Conservation (phyloP, 768 basidiomycete genomes). For the Boletus reticuloceps region DNA sequence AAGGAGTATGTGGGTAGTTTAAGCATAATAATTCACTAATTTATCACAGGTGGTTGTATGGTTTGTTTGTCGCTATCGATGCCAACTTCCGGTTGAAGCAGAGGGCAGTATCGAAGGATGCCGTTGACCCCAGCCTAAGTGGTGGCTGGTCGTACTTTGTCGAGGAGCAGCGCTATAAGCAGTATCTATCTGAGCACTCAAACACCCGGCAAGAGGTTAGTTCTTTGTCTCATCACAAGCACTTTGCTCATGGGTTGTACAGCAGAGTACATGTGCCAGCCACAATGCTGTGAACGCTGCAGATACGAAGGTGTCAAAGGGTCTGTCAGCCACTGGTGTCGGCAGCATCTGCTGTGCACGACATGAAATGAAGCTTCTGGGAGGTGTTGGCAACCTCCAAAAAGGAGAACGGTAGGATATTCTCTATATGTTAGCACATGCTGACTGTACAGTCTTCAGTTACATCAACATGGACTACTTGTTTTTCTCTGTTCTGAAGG, state of each 20-base stretch:
- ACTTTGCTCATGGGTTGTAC: not conserved
- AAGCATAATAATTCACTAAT: no score
- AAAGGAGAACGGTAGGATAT: constrained; percentile 12
- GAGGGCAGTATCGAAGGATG: not conserved
- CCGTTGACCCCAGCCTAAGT: not conserved
- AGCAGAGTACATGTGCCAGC: constrained; percentile 18
- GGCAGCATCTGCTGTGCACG: constrained; percentile 12
- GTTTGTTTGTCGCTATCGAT: not conserved
- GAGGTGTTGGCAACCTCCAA: constrained; percentile 16
- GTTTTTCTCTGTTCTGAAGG: not conserved
- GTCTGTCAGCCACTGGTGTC: constrained; percentile 8
- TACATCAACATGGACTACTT: not conserved
- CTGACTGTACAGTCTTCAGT: no score
- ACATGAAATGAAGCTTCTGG: constrained; percentile 12
- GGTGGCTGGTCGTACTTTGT: not conserved
- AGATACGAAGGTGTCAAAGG: not conserved
- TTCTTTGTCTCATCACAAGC: no score
- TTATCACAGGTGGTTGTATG: not conserved
- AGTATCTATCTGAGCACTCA: not conserved
- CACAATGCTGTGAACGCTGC: constrained; percentile 7
- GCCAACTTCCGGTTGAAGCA: not conserved
- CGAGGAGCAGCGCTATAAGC: not conserved
- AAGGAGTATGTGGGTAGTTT: no score
- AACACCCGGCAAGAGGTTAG: no score
- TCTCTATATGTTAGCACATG: no score